Conservation (phyloP, 306 rosid genomes). For the Rosa rugosa region DNA sequence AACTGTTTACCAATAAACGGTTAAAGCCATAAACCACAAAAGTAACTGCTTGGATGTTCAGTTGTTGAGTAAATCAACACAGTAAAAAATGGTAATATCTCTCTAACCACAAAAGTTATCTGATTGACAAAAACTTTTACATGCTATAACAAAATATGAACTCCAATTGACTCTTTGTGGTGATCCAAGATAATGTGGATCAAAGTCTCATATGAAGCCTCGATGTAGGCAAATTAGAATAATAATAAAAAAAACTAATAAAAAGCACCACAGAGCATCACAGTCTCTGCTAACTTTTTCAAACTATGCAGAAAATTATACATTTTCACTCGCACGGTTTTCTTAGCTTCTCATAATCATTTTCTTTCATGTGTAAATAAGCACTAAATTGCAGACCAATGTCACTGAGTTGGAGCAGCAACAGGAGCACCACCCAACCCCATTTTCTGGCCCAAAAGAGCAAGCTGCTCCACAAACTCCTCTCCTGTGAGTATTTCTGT, state of each 20-base stretch:
- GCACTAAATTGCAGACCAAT: slow-evolving; percentile 26
- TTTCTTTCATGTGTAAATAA: slow-evolving; percentile 20
- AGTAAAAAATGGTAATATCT: too few species aligned
- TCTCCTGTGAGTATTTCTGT: slow-evolving; percentile 91
- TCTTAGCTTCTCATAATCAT: slow-evolving; percentile 24
- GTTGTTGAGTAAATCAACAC: too few species aligned
- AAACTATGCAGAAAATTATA: slow-evolving; percentile 25
- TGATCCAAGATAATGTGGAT: too few species aligned
- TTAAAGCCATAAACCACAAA: neutral
- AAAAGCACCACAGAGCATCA: slow-evolving; percentile 10
- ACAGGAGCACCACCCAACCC: slow-evolving; percentile 61
- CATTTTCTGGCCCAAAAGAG: slow-evolving; percentile 86
- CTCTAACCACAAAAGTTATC: too few species aligned
- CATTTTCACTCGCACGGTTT: slow-evolving; percentile 12
- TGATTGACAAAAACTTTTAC: too few species aligned
- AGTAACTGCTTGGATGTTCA: too few species aligned
- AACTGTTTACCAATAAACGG: neutral
- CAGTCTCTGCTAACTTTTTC: slow-evolving; percentile 22
- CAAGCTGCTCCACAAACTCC: slow-evolving; percentile 91
- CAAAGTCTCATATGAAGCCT: too few species aligned
- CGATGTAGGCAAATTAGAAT: too few species aligned
- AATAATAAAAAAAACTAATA: neutral
- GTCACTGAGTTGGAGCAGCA: slow-evolving; percentile 56
- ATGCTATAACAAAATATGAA: too few species aligned
- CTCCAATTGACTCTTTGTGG: too few species aligned